Conservation (phyloP, 2,329 filamentous ascomycete genomes). For the Trichoderma afroharzianum region DNA sequence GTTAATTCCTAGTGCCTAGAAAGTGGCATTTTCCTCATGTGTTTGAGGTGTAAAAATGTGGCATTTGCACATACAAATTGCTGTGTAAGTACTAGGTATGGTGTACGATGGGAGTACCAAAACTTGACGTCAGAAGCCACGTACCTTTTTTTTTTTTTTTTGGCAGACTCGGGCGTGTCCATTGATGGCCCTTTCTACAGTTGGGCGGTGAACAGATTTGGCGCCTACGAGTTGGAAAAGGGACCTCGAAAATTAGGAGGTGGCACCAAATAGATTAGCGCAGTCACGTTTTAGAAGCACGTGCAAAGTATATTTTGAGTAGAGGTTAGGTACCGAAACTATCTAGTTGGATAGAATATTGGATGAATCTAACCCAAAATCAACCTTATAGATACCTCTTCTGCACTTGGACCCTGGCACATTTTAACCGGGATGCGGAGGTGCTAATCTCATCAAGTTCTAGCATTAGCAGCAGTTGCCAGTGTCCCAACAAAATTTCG, state of each 20-base stretch:
- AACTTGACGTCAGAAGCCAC: not conserved
- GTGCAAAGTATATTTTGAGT: conserved; percentile 3
- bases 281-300: conserved; percentile 7
- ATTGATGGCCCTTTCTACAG: not conserved
- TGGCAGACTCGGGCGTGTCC: not conserved
- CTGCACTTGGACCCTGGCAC: not conserved
- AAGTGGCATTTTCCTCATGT: not conserved
- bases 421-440: not conserved
- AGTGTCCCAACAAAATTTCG: conserved; percentile 15
- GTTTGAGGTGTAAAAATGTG: not conserved
- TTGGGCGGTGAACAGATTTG: conserved; percentile 1
- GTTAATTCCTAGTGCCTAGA: not conserved
- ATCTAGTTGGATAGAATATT: too few species aligned
- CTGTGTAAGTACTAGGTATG: not conserved
- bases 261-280: not conserved
- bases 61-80: not conserved
- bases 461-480: not conserved
- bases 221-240: not conserved
- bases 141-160: too few species aligned
- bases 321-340: accelerated
- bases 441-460: not conserved
- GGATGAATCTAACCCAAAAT: not conserved
- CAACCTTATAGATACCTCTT: not conserved
- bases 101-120: not conserved
- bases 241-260: not conserved